These are phyloP conservation scores for Sisymbrium irio DNA, from an alignment of 345 rosid genomes.

Conservation along the genomic window DNA sequence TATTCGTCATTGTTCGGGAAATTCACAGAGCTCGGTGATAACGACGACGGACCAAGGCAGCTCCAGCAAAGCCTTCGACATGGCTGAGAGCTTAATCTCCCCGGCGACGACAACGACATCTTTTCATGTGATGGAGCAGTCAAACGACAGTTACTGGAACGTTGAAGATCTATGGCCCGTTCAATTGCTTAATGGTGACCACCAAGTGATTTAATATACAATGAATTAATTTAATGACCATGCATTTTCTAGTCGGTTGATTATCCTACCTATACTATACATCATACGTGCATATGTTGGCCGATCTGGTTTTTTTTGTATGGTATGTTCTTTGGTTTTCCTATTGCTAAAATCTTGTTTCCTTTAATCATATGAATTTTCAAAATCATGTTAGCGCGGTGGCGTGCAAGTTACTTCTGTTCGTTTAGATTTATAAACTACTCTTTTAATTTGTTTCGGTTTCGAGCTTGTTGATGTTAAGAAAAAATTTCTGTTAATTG, in stretches of 20 bases:
- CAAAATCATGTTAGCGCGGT: neutral
- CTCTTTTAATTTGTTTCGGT: neutral
- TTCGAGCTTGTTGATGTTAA: neutral
- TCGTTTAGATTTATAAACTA: neutral
- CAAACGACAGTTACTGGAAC: slow-evolving; percentile 69
- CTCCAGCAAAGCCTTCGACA: slow-evolving; percentile 17
- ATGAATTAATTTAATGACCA: neutral
- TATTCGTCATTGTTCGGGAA: slow-evolving; percentile 11
- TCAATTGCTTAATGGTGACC: slow-evolving; percentile 49
- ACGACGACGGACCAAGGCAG: slow-evolving; percentile 27
- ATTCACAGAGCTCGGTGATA: slow-evolving; percentile 24
- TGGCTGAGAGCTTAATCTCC: slow-evolving; percentile 19
- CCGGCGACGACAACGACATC: neutral
- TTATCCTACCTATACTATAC: neutral
- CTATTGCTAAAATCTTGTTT: slow-evolving; percentile 3
- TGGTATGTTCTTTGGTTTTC: slow-evolving; percentile 14
- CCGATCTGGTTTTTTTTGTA: neutral
- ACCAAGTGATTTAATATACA: slow-evolving; percentile 4
- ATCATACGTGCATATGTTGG: neutral
- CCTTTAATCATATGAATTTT: neutral
- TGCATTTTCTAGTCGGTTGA: neutral
- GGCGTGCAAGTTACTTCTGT: neutral
- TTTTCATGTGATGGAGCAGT: slow-evolving; percentile 31
- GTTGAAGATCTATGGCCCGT: slow-evolving; percentile 85
- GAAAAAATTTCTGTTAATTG: neutral